Evolutionary conservation across 805 yeast species (phyloP).

Genomic region (Spathaspora sp.): DNA sequence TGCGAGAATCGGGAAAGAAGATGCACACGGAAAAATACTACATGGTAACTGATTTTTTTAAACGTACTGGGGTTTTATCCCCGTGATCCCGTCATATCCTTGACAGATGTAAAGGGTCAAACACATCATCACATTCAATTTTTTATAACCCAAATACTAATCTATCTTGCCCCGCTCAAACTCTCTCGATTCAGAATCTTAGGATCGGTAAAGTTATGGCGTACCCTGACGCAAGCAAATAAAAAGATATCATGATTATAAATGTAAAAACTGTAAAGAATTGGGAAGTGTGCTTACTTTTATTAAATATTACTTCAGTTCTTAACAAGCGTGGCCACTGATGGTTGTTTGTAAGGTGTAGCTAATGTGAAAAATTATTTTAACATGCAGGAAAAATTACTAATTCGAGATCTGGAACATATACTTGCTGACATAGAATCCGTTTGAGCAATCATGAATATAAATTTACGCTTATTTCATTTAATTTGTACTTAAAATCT

Average conservation of each 20-base stretch:
- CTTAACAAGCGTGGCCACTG: too few species aligned
- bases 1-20: not conserved
- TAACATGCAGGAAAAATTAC: not conserved
- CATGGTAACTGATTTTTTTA: not conserved
- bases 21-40: not conserved
- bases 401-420: not conserved
- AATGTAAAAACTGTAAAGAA: too few species aligned
- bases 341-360: too few species aligned
- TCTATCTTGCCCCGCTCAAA: too few species aligned
- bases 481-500: not conserved
- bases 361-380: not conserved
- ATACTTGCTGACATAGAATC: not conserved
- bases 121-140: not conserved
- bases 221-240: too few species aligned
- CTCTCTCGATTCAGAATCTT: too few species aligned
- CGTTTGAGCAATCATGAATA: not conserved
- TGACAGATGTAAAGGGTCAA: not conserved
- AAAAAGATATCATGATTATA: too few species aligned
- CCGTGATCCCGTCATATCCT: not conserved
- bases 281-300: too few species aligned
- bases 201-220: too few species aligned
- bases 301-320: too few species aligned
- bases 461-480: not conserved
- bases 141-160: not conserved
- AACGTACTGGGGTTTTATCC: not conserved